Evolutionary conservation across 352 stramenopile genomes (phyloP).

Genomic region (Pythium coloratum): DNA sequence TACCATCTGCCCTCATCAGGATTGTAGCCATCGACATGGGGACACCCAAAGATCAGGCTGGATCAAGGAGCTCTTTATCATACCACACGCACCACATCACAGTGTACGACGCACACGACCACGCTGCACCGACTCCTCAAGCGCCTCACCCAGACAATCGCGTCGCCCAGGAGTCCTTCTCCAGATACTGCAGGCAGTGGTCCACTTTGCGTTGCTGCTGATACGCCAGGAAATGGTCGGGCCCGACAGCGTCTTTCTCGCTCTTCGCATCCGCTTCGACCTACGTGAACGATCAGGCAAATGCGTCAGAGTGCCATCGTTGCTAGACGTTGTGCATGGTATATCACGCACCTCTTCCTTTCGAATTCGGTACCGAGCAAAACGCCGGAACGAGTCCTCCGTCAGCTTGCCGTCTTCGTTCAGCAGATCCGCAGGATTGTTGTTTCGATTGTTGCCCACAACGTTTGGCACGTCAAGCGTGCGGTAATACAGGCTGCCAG

Average conservation of each 20-base stretch:
- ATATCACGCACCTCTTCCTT: slow-evolving; percentile 46
- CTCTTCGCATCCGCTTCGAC: slow-evolving; percentile 26
- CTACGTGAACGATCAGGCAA: background rate
- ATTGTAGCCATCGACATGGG: background rate
- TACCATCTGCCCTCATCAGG: background rate
- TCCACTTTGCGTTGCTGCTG: slow-evolving; percentile 57
- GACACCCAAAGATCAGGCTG: background rate
- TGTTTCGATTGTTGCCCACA: slow-evolving; percentile 3
- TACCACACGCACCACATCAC: background rate
- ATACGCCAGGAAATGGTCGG: slow-evolving; percentile 64
- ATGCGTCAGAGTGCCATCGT: too few species aligned
- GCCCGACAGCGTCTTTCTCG: slow-evolving; percentile 23
- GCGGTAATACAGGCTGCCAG: slow-evolving; percentile 68
- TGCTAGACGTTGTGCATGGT: too few species aligned
- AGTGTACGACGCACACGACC: background rate
- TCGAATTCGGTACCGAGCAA: slow-evolving; percentile 64
- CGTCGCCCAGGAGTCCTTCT: slow-evolving; percentile 39
- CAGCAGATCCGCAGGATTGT: slow-evolving; percentile 29
- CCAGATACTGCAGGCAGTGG: slow-evolving; percentile 59
- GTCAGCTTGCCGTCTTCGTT: slow-evolving; percentile 59
- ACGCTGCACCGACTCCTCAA: background rate
- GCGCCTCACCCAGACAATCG: slow-evolving; percentile 23
- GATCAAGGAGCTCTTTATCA: background rate
- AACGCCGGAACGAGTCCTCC: slow-evolving; percentile 69
- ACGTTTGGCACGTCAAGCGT: slow-evolving; percentile 25